These are phyloP conservation scores for Arctostaphylos glauca DNA, from an alignment of 148 eudicot genomes.

Conservation along the genomic window DNA sequence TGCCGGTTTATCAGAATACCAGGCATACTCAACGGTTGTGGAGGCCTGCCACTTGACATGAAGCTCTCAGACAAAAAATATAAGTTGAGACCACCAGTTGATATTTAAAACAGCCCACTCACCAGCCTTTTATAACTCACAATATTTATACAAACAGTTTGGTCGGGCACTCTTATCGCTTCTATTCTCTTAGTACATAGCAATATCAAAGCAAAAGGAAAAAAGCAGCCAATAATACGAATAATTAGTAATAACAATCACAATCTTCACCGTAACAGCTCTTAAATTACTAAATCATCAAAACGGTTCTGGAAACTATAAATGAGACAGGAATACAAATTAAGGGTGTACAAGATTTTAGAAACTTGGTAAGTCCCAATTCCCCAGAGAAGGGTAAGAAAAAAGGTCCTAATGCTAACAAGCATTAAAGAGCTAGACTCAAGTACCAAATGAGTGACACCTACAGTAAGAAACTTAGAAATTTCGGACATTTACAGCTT, in stretches of 20 bases:
- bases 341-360: background rate
- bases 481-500: too few relatives aligned
- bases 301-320: background rate
- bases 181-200: background rate
- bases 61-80: background rate
- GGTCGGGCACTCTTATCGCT: background rate
- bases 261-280: too few relatives aligned
- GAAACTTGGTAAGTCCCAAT: background rate
- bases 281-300: background rate
- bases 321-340: background rate
- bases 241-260: background rate
- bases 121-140: background rate
- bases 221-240: background rate
- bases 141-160: conserved; percentile 8
- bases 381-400: background rate
- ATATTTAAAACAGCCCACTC: background rate
- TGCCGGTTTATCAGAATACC: background rate
- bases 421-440: background rate
- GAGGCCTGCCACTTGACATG: conserved; percentile 5
- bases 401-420: background rate
- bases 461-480: background rate
- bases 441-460: conserved; percentile 1
- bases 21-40: background rate
- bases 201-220: background rate
- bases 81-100: background rate